phyloP scores from a whole-genome alignment of 257 asterid species.

The Solanum rostratum region DNA sequence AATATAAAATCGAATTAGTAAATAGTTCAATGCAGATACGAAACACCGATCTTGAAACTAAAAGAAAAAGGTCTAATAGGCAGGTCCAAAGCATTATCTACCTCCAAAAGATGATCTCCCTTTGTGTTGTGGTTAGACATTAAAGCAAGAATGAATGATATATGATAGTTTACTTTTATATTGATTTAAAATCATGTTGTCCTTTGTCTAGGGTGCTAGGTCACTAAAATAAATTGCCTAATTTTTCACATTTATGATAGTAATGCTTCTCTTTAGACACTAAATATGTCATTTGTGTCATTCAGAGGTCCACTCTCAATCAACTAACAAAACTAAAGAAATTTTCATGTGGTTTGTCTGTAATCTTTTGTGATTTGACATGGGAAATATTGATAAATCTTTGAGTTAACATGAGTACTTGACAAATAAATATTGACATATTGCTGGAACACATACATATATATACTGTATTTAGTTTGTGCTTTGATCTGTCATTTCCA shows the following conservation, averaged over 20 bases:
- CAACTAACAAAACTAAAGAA: neutral
- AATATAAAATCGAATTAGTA: accelerated
- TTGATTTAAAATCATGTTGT: neutral
- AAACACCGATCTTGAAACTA: neutral
- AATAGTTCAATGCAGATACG: neutral
- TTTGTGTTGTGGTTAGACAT: neutral
- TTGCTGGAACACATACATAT: neutral
- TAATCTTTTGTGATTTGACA: neutral
- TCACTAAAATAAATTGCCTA: neutral
- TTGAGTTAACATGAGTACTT: neutral
- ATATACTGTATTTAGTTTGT: neutral
- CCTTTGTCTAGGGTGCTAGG: neutral
- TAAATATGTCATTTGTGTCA: neutral
- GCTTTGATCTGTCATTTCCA: neutral
- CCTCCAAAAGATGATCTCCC: neutral
- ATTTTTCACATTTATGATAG: neutral
- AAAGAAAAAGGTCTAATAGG: neutral
- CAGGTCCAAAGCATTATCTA: neutral
- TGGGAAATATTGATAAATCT: neutral
- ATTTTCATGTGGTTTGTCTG: neutral
- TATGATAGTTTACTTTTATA: neutral
- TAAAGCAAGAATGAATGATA: neutral
- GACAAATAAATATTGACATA: neutral
- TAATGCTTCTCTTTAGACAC: neutral
- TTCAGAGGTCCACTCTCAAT: neutral